Evolutionary conservation across 257 asterid genomes (phyloP).

Genomic region (Lycium barbarum): DNA sequence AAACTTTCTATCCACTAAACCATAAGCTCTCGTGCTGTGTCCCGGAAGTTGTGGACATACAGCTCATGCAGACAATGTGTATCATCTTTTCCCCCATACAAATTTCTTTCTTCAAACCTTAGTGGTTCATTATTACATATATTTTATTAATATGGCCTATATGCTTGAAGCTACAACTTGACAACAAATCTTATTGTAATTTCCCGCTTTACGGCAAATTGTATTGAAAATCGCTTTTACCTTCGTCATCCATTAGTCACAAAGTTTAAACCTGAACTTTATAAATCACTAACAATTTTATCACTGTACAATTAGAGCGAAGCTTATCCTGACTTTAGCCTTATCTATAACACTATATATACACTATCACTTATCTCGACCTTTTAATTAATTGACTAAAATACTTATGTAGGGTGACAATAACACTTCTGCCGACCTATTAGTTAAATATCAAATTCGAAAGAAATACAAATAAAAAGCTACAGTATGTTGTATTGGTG

Average conservation of each 20-base stretch:
- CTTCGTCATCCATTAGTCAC: not conserved
- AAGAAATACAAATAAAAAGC: not conserved
- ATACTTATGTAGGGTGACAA: not conserved
- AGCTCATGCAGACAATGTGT: slow-evolving; percentile 27
- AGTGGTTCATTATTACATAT: not conserved
- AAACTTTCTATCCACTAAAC: slow-evolving; percentile 29
- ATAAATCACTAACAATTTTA: not conserved
- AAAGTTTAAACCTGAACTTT: not conserved
- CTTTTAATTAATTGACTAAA: not conserved
- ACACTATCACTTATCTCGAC: not conserved
- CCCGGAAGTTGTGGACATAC: slow-evolving; percentile 24
- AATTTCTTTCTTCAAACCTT: not conserved
- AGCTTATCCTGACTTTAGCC: slow-evolving; percentile 6
- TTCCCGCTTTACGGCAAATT: not conserved
- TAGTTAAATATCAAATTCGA: slow-evolving; percentile 20
- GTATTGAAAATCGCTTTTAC: not conserved
- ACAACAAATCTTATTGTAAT: not conserved
- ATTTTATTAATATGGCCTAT: not conserved
- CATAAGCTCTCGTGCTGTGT: slow-evolving; percentile 16
- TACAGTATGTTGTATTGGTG: not conserved
- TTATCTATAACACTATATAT: not conserved
- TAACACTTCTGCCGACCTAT: slow-evolving; percentile 6
- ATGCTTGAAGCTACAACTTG: slow-evolving; percentile 6
- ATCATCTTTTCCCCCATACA: not conserved
- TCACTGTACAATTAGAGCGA: not conserved